phyloP scores from a whole-genome alignment of 352 stramenopile species.

The Phytophthora pinifolia region DNA sequence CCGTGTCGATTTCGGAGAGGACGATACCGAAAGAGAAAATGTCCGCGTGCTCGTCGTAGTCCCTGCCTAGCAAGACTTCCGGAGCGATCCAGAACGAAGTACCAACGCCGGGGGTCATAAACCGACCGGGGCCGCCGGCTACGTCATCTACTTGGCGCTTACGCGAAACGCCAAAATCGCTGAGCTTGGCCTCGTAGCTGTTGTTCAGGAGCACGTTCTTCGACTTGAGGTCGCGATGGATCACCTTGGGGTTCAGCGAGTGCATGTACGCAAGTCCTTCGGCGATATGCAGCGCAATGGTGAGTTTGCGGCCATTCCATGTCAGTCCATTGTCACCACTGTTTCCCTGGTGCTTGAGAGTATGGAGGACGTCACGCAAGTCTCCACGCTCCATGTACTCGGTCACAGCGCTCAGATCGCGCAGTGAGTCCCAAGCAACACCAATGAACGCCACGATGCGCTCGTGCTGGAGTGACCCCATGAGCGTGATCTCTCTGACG shows the following conservation, averaged over 20 bases:
- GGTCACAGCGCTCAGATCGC: slow-evolving; percentile 56
- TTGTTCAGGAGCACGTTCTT: slow-evolving; percentile 75
- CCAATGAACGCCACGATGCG: slow-evolving; percentile 75
- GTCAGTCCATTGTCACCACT: slow-evolving; percentile 31
- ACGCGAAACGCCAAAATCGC: slow-evolving; percentile 73
- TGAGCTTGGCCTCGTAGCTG: slow-evolving; percentile 67
- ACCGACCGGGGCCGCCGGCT: slow-evolving; percentile 31
- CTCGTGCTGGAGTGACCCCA: slow-evolving; percentile 55
- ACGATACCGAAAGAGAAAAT: slow-evolving; percentile 53
- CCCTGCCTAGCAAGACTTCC: slow-evolving; percentile 38
- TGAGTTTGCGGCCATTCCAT: slow-evolving; percentile 54
- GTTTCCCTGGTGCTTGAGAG: slow-evolving; percentile 33
- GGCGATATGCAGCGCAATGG: slow-evolving; percentile 62
- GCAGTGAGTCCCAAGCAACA: slow-evolving; percentile 61
- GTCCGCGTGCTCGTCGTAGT: slow-evolving; percentile 49
- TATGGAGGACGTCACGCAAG: slow-evolving; percentile 57
- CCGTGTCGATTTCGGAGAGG: slow-evolving; percentile 51
- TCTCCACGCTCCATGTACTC: slow-evolving; percentile 81
- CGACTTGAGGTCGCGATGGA: slow-evolving; percentile 81
- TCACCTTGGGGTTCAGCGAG: slow-evolving; percentile 59
- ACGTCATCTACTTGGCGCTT: slow-evolving; percentile 27
- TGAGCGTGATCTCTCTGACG: slow-evolving; percentile 62
- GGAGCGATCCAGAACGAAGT: slow-evolving; percentile 53
- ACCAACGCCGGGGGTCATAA: slow-evolving; percentile 52
- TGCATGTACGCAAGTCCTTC: slow-evolving; percentile 71